A percentile compares a stretch with the other conserved stretches of the same genome.
Conservation (phyloP, 148 eudicot genomes). For the Dysphania ambrosioides region DNA sequence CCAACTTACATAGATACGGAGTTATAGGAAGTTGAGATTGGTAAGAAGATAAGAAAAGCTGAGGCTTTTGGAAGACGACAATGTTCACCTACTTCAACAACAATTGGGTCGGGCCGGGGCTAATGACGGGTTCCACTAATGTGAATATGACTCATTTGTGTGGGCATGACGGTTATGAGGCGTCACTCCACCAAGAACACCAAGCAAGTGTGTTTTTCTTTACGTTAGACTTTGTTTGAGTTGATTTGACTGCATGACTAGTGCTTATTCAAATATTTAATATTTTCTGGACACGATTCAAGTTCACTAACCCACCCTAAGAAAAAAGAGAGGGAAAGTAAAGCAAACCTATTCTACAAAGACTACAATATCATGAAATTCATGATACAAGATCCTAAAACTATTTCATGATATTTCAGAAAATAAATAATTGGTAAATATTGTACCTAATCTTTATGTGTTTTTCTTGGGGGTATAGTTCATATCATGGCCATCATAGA, state of each 20-base stretch:
- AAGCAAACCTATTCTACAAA: no score
- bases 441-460: no score
- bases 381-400: neutral
- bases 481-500: no score
- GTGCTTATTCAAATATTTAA: constrained; percentile 11
- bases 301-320: constrained; percentile 15
- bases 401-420: no score
- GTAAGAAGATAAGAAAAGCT: constrained; percentile 13
- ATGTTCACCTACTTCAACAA: constrained; percentile 26
- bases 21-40: constrained; percentile 7
- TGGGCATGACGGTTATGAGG: constrained; percentile 19
- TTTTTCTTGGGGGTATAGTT: no score
- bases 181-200: constrained; percentile 20
- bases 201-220: neutral
- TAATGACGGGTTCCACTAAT: neutral
- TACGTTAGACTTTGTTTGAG: neutral
- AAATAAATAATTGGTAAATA: no score
- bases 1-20: neutral
- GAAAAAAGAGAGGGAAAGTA: neutral
- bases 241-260: neutral
- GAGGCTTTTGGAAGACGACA: constrained; percentile 3
- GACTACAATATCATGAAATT: neutral
- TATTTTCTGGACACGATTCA: constrained; percentile 7
- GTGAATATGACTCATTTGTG: no score
- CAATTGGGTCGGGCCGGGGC: no score